Base-by-base conservation (phyloP, 2,329 filamentous ascomycete genomes). In the Colletotrichum orbiculare region DNA sequence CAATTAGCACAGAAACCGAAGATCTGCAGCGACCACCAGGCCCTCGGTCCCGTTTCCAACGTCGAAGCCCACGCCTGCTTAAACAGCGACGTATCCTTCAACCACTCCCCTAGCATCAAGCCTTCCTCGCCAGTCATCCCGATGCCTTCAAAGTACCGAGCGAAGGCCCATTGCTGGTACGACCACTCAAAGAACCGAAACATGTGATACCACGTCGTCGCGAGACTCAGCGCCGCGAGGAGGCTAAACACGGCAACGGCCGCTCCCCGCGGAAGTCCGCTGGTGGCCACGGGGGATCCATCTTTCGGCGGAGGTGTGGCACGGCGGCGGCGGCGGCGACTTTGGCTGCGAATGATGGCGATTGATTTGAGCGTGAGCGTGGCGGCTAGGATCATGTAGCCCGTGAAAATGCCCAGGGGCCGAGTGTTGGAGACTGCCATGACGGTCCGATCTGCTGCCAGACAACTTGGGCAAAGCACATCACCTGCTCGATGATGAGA, bases 21-120 rank as follows among this genome's bases (percentile, higher is more conserved):
- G 17, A 74, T 73, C 54, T 74, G 72, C 52, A 70, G 54, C 12
- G 71, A 70, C 72, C 72, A 74, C 71, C 70, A 74, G 5, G 68
- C 64, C 15, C 72, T 63, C 6, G 69, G 57, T 0, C 64, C 62
- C 12, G 67, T 71, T 48, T 71, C 69, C 3, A 73, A 54, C 6
- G 69, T 70, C 10, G 71, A 69, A 5, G 64, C 70, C 73, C 71
- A 74, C 0, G 72, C 72, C 67, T 72, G 70, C 60, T 68, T 66
- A 49, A 74, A 74, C 3, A 73, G 68, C 25, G 63, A 64, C 13
- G 73, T 73, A 13, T 73, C 71, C 5, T 67, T 69, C 8, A 73
- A 68, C 72, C 72, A 74, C 25, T 65, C 57, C 2, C 70, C 70
- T 3, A 73, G 57, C 12, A 67, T 50, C 50, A 72, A 56, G 6